phyloP scores from a whole-genome alignment of 257 asterid genomes.

The Cruciata laevipes region DNA sequence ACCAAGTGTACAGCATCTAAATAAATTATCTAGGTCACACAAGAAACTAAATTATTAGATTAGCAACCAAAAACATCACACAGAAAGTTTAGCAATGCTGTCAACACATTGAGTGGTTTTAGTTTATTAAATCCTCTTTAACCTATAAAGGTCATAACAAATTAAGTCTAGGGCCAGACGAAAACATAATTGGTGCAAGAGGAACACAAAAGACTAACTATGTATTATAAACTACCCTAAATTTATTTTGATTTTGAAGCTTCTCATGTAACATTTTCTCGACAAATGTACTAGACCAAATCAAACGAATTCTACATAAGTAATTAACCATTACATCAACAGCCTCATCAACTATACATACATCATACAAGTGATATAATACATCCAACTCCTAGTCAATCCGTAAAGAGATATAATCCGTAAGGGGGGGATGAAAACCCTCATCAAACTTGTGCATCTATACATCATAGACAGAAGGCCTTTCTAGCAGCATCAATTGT shows the following conservation, averaged over 20 bases:
- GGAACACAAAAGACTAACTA: neutral
- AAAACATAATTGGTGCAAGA: neutral
- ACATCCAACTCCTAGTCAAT: too few relatives aligned
- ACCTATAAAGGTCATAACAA: neutral
- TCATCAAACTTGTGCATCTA: neutral
- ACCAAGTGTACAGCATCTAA: neutral
- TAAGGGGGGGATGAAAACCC: neutral
- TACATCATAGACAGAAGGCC: neutral
- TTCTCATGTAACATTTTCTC: neutral
- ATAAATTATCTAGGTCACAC: neutral
- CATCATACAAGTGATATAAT: too few relatives aligned
- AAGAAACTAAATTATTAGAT: neutral
- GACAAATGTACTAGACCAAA: neutral
- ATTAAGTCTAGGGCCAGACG: neutral
- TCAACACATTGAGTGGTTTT: neutral
- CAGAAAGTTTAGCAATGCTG: neutral
- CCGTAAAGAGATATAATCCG: neutral
- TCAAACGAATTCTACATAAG: too few relatives aligned
- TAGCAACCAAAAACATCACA: neutral
- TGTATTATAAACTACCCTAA: neutral
- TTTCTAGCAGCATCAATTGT: neutral
- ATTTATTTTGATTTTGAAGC: neutral
- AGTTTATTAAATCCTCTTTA: neutral
- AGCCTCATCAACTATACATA: neutral
- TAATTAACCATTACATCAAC: too few relatives aligned